Conservation (phyloP, 2,329 filamentous ascomycete species). For the Sporothrix dimorphospora region DNA sequence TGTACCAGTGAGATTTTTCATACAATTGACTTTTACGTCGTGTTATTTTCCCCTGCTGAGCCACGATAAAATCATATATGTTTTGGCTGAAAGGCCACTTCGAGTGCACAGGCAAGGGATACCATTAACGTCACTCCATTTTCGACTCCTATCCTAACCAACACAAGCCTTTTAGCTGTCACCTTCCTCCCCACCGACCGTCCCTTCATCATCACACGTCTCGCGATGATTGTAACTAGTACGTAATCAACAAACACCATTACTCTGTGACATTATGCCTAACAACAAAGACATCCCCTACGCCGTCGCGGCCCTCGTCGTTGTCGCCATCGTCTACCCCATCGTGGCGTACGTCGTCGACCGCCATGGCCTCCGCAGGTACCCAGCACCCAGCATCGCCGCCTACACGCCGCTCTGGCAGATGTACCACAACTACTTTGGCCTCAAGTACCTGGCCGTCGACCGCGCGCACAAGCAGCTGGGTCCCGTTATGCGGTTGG, state of each 20-base stretch:
- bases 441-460: slow-evolving; percentile 7
- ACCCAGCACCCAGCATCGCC: not conserved
- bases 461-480: not conserved
- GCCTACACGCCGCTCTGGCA: not conserved
- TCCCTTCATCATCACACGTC: not conserved
- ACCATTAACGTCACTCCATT: too few species aligned
- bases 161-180: too few species aligned
- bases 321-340: not conserved
- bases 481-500: not conserved
- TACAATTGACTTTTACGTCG: not conserved
- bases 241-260: not conserved
- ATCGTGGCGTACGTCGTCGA: not conserved
- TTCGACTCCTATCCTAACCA: too few species aligned
- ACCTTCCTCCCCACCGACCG: not conserved
- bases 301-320: not conserved
- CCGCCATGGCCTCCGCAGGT: slow-evolving; percentile 2
- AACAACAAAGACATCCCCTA: not conserved
- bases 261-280: not conserved
- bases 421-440: slow-evolving; percentile 6
- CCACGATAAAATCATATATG: not conserved
- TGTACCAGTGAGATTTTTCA: not conserved
- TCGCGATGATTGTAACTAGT: not conserved
- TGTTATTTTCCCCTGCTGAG: not conserved
- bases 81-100: not conserved
- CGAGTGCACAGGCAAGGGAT: not conserved